These are phyloP conservation scores for Eimeria brunetti DNA, from an alignment of 169 alveolate genomes.

Conservation along the genomic window DNA sequence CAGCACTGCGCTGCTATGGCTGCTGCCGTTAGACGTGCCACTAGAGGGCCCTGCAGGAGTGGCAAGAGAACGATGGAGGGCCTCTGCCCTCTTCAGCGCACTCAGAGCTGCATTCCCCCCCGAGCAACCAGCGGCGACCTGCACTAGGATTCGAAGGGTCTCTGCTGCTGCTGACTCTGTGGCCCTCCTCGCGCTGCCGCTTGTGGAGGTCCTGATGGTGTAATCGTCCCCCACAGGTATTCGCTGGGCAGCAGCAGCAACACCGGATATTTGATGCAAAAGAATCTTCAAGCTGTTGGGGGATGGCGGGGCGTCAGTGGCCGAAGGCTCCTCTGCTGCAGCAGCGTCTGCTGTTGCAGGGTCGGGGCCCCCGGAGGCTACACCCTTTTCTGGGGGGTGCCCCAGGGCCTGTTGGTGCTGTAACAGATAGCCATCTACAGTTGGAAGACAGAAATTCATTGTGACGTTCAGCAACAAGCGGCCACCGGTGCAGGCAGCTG, in stretches of 20 bases:
- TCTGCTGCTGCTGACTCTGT: slow-evolving; percentile 73
- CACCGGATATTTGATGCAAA: slow-evolving; percentile 32
- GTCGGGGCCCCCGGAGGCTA: not conserved
- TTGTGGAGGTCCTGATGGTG: slow-evolving; percentile 29
- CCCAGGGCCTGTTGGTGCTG: slow-evolving; percentile 11
- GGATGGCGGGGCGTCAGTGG: not conserved
- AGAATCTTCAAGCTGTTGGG: slow-evolving; percentile 34
- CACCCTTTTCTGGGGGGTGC: not conserved
- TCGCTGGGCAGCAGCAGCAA: slow-evolving; percentile 47
- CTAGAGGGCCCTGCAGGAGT: not conserved
- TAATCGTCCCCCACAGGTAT: slow-evolving; percentile 74
- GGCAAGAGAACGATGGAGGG: slow-evolving; percentile 35
- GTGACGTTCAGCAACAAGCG: not conserved
- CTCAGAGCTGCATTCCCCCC: not conserved
- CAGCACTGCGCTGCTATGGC: slow-evolving; percentile 23
- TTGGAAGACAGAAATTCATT: slow-evolving; percentile 52
- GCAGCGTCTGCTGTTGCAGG: not conserved
- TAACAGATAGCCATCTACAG: slow-evolving; percentile 3
- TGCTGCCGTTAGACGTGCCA: not conserved
- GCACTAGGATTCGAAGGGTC: slow-evolving; percentile 37
- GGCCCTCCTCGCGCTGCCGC: slow-evolving; percentile 36
- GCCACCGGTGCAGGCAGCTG: slow-evolving; percentile 14
- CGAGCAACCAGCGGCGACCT: slow-evolving; percentile 2
- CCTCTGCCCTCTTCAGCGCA: not conserved
- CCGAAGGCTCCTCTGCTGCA: not conserved